Evolutionary conservation across 1,139 yeast genomes (phyloP).

Genomic region (Hyphopichia wangnamkhiaoensis): DNA sequence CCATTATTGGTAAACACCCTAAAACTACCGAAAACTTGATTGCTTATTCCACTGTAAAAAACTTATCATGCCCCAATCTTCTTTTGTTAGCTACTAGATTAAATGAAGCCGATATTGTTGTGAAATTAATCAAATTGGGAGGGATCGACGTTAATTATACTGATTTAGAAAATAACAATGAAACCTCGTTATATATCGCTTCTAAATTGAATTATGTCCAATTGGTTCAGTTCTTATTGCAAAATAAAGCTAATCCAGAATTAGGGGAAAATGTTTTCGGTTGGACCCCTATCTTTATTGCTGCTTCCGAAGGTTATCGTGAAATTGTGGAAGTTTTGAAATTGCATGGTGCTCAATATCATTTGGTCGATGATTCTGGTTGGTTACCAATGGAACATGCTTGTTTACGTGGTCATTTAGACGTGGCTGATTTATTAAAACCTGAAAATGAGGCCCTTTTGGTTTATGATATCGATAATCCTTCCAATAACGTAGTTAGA

Average conservation of each 20-base stretch:
- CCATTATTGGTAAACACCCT: slow-evolving; percentile 84
- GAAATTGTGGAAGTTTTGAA: slow-evolving; percentile 60
- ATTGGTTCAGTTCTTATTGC: slow-evolving; percentile 58
- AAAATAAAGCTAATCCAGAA: slow-evolving; percentile 66
- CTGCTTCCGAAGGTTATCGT: slow-evolving; percentile 81
- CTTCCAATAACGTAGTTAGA: slow-evolving; percentile 39
- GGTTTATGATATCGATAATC: slow-evolving; percentile 41
- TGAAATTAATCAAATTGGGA: slow-evolving; percentile 53
- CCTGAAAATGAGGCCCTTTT: slow-evolving; percentile 42
- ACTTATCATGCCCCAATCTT: slow-evolving; percentile 49
- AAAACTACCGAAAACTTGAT: slow-evolving; percentile 66
- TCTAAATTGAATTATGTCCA: slow-evolving; percentile 60
- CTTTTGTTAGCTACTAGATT: slow-evolving; percentile 72
- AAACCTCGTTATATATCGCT: slow-evolving; percentile 82
- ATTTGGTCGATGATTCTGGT: slow-evolving; percentile 77
- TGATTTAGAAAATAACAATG: slow-evolving; percentile 61
- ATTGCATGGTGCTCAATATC: slow-evolving; percentile 52
- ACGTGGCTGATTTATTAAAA: slow-evolving; percentile 60
- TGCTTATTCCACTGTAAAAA: slow-evolving; percentile 38
- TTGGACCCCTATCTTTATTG: slow-evolving; percentile 93
- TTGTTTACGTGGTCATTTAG: slow-evolving; percentile 82
- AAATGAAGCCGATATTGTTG: slow-evolving; percentile 58
- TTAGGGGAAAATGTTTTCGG: slow-evolving; percentile 78
- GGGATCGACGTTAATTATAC: slow-evolving; percentile 67
- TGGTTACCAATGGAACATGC: slow-evolving; percentile 99